Percentiles rank a stretch among this genome's conserved stretches.
These are phyloP conservation scores for Hypoxylon trugodes DNA, from an alignment of 495 filamentous ascomycete species.

Conservation along the genomic window DNA sequence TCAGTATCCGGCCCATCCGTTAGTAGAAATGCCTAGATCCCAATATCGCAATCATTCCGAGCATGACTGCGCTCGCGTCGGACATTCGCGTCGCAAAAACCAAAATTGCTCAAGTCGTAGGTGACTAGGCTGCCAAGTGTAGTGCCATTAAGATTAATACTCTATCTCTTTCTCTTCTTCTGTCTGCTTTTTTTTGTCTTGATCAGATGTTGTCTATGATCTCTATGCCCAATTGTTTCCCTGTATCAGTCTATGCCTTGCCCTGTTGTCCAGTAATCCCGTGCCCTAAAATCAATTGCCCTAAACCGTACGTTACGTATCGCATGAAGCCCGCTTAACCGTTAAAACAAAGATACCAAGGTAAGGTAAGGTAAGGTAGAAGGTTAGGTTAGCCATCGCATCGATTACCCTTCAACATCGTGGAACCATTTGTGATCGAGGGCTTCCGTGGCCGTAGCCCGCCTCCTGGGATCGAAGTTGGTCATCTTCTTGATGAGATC, in stretches of 20 bases:
- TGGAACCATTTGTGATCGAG: conserved; percentile 47
- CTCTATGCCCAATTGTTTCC: conserved; percentile 28
- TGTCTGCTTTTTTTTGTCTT: background rate
- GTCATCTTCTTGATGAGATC: conserved; percentile 50
- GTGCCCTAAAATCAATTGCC: conserved; percentile 3
- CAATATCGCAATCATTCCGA: too few relatives aligned
- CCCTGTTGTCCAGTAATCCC: conserved; percentile 1
- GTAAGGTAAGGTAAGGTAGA: too few relatives aligned
- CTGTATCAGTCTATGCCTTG: conserved; percentile 29
- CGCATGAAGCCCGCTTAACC: conserved; percentile 8
- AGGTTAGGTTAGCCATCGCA: too few relatives aligned
- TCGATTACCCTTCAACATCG: conserved; percentile 35
- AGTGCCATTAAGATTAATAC: conserved; percentile 29
- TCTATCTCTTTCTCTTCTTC: conserved; percentile 18
- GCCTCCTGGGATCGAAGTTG: conserved; percentile 46
- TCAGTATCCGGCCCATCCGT: too few relatives aligned
- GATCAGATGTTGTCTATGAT: conserved; percentile 26
- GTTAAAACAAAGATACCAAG: conserved; percentile 1
- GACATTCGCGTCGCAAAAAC: too few relatives aligned
- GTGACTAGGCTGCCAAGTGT: conserved; percentile 3
- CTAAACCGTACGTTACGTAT: background rate
- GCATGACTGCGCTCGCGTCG: too few relatives aligned
- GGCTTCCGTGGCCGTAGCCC: conserved; percentile 47
- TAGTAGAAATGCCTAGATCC: too few relatives aligned
- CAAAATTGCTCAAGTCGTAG: background rate